A percentile compares a stretch with the other conserved stretches of the same genome.
These are phyloP conservation scores for Diutina neorugosa DNA, from an alignment of 1,139 yeast species.

Conservation along the genomic window DNA sequence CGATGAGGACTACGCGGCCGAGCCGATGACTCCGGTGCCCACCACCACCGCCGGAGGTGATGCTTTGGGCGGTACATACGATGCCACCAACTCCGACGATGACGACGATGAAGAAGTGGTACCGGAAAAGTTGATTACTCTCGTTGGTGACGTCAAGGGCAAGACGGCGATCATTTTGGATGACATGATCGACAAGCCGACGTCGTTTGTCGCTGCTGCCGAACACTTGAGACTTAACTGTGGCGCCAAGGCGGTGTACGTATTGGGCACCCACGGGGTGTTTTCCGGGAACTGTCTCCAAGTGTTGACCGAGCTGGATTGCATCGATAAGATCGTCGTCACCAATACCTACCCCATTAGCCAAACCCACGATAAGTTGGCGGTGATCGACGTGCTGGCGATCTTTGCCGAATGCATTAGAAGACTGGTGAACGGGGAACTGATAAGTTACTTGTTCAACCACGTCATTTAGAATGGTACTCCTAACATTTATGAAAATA, in stretches of 20 bases:
- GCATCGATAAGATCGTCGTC: conserved; percentile 81
- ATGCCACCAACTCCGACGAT: conserved; percentile 71
- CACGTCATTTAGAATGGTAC: not conserved
- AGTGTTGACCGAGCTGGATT: conserved; percentile 60
- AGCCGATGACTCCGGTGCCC: not conserved
- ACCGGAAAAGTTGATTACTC: conserved; percentile 83
- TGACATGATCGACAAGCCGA: conserved; percentile 94
- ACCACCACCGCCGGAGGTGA: conserved; percentile 12
- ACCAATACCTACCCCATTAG: conserved; percentile 93
- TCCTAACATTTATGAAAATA: not conserved
- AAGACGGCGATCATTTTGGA: conserved; percentile 90
- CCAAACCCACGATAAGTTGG: conserved; percentile 48
- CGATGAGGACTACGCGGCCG: conserved; percentile 57
- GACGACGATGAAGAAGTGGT: conserved; percentile 60
- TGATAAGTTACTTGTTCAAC: conserved; percentile 84
- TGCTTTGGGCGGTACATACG: conserved; percentile 77
- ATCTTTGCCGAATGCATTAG: conserved; percentile 97
- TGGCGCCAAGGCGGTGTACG: conserved; percentile 85
- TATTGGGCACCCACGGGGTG: conserved; percentile 92
- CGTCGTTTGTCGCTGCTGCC: conserved; percentile 91
- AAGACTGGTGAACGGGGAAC: conserved; percentile 96
- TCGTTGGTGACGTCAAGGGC: conserved; percentile 90
- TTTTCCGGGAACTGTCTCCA: conserved; percentile 83
- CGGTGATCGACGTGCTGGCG: conserved; percentile 85
- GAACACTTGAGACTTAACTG: conserved; percentile 91